Evolutionary conservation across 768 basidiomycete species (phyloP), one percentile per base, ranked within the genome.

Genomic region (Boletus edulis): DNA sequence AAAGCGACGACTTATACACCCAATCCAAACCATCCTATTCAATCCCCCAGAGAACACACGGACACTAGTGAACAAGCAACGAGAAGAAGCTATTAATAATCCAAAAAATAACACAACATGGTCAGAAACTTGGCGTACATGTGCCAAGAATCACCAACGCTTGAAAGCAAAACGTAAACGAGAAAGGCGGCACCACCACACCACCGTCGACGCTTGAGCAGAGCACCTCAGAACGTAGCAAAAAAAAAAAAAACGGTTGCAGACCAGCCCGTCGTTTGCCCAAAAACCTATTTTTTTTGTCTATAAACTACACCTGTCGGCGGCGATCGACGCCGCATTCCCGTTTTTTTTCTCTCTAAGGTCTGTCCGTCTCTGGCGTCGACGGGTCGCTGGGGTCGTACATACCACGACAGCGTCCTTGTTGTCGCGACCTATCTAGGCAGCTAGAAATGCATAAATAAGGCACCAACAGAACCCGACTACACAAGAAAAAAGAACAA

Each of bases 361-460:
- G 8, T 29, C 8, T 29, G 29, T 29, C 29, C 29, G 9, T 29
- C 9, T 29, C 29, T 10, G 29, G 29, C 29, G 29, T 8, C 29
- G 29, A 29, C 29, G 8, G 29, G 29, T 29, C 29, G 29, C 29
- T 29, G 29, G 29, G 29, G 29, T 29, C 8, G 29, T 29, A 29
- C 29, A 29, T 1, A 8, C 7, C 29, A 29, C 8, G 29, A 29
- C 29, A 29, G 29, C 29, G 29, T 29, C 29, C 29, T 38, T 52
- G 40, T 51, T 27, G 37, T 58, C 59, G 55, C 50, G 55, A 54
- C 62, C 60, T 51, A 65, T 61, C 59, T 53, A 62, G 34, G 53
- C 61, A 62, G 61, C 51, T 34, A 43, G 54, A 52, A 62, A 50
- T 67, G 65, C 57, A 61, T 58, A 62, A 62, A 67, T 52, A 62